Percentiles rank a stretch among this genome's conserved stretches.
Conservation (phyloP, 106 monocot species). For the Agapanthus africanus region DNA sequence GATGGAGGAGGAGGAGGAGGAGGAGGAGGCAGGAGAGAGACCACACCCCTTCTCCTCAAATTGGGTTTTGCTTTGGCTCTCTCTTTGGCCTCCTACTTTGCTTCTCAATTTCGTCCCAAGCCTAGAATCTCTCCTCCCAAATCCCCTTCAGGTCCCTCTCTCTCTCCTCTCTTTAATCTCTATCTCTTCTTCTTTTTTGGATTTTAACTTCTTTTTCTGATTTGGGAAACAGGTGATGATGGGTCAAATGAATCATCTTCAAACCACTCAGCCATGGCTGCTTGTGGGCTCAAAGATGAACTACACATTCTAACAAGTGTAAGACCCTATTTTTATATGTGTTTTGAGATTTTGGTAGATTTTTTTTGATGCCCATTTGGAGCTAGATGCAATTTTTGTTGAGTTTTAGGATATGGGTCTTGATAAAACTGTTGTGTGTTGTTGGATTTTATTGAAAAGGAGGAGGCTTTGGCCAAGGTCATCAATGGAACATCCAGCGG, state of each 20-base stretch:
- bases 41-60: slow-evolving; percentile 34
- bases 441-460: slow-evolving; percentile 10
- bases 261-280: background rate
- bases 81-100: slow-evolving; percentile 36
- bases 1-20: background rate
- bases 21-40: slow-evolving; percentile 10
- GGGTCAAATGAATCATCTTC: background rate
- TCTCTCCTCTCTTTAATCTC: no score
- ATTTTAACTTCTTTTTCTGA: no score
- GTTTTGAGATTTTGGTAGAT: no score
- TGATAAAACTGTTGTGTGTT: background rate
- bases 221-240: background rate
- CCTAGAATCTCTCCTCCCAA: slow-evolving; percentile 5
- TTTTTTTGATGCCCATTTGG: background rate
- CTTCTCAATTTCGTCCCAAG: background rate
- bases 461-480: slow-evolving; percentile 24
- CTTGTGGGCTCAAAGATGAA: slow-evolving; percentile 18
- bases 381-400: background rate
- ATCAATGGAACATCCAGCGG: slow-evolving; percentile 6
- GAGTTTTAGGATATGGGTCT: background rate
- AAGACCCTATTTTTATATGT: no score
- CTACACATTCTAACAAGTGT: slow-evolving; percentile 16
- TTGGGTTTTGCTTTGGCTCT: slow-evolving; percentile 33
- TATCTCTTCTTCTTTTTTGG: no score
- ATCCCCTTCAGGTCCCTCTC: slow-evolving; percentile 14